Percentiles rank a stretch among this genome's conserved stretches.
phyloP scores from a whole-genome alignment of 805 yeast species.

The Cyberlindnera amylophila region DNA sequence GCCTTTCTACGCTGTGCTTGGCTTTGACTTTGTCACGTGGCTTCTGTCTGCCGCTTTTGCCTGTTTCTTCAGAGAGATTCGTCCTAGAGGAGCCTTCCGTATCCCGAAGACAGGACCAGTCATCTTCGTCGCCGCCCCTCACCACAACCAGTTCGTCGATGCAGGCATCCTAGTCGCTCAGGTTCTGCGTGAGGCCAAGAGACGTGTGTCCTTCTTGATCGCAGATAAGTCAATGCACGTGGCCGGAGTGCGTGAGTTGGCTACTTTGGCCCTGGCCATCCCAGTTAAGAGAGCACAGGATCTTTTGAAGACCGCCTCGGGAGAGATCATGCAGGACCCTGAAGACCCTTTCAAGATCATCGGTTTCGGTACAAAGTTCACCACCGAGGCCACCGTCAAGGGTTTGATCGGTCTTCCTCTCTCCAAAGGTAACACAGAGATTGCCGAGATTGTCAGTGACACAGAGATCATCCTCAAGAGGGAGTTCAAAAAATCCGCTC shows the following conservation, averaged over 20 bases:
- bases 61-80: constrained; percentile 83
- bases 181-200: constrained; percentile 59
- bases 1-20: constrained; percentile 28
- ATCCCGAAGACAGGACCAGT: constrained; percentile 74
- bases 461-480: constrained; percentile 63
- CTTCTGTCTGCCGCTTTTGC: constrained; percentile 45
- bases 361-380: constrained; percentile 69
- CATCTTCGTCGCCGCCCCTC: constrained; percentile 94
- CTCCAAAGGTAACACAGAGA: constrained; percentile 71
- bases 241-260: constrained; percentile 67
- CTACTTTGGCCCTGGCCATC: constrained; percentile 74
- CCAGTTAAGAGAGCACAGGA: constrained; percentile 95
- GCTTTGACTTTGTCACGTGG: constrained; percentile 54
- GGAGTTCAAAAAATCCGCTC: constrained; percentile 57
- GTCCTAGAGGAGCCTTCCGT: constrained; percentile 81
- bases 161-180: constrained; percentile 82
- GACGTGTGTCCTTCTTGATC: constrained; percentile 75
- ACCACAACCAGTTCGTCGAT: constrained; percentile 86
- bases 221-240: constrained; percentile 76
- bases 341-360: constrained; percentile 49
- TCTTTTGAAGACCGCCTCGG: constrained; percentile 61
- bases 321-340: constrained; percentile 56
- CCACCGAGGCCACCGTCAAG: constrained; percentile 47
- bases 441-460: constrained; percentile 65
- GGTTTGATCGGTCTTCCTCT: constrained; percentile 78